Base-by-base conservation (phyloP, 352 stramenopile species). In the Pythium aristosporum region DNA sequence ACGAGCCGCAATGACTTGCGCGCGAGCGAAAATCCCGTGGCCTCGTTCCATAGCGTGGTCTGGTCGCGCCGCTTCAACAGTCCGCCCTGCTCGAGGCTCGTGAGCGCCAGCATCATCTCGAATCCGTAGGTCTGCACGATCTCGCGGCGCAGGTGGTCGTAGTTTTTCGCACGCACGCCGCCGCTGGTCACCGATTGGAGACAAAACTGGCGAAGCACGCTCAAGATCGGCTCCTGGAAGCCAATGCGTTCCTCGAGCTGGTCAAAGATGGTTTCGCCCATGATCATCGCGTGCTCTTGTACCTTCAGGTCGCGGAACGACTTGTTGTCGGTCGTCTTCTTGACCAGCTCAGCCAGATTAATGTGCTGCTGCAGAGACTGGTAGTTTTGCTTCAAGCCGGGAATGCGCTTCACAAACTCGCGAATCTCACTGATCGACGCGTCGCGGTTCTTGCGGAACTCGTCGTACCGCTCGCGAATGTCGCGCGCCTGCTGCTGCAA, bases 381-480 rank as follows among this genome's bases (percentile, higher is more conserved):
- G 70, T 98, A 96, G 66, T 96, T 97, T 52, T 97, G 85, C 50
- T 96, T 97, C 18, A 97, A 74, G 12, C 90, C 90, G 0, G 96
- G 96, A 65, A 99, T 99, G 67, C 97, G 92, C 80, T 99, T 99
- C 50, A 99, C 96, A 65, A 99, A 99, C 69, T 98, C 95, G 66
- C 98, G 96, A 57, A 99, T 98, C 78, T 99, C 96, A 13, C 87
- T 96, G 68, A 99, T 96, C 54, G 96, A 98, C 44, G 96, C 96
- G 59, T 99, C 96, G 16, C 92, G 96, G 65, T 97, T 96, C 61
- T 96, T 97, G 1, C 92, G 96, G 77, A 98, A 98, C 67, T 97
- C 85, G 41, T 97, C 91, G 75, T 98, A 96, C 10, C 87, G 89
- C 62, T 98, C 90, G 34, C 92, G 86, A 48, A 99, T 94, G 42